These are phyloP conservation scores for Theobroma grandiflorum DNA, from an alignment of 441 rosid genomes.

Conservation along the genomic window DNA sequence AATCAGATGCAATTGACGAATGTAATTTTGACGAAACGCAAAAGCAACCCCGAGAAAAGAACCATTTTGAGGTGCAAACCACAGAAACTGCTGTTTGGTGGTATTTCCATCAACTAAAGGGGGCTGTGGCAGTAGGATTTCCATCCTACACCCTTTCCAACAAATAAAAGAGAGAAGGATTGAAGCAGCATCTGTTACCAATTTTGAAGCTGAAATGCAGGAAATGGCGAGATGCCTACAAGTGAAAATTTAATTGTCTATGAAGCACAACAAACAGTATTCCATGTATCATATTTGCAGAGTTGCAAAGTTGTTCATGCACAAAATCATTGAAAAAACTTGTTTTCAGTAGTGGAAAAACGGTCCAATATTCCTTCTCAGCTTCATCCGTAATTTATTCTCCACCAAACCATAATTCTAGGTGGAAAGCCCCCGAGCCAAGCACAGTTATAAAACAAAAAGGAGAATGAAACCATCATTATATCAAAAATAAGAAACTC, in stretches of 20 bases:
- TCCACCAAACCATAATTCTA: not conserved
- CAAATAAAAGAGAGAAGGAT: not conserved
- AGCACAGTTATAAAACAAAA: not conserved
- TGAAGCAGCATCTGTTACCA: not conserved
- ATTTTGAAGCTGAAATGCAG: constrained; percentile 1
- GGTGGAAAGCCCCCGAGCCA: not conserved
- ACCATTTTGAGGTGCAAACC: not conserved
- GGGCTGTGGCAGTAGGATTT: not conserved
- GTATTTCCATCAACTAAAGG: not conserved
- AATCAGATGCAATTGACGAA: not conserved
- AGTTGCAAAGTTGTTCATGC: not conserved
- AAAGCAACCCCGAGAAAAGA: not conserved
- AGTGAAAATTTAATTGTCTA: not conserved
- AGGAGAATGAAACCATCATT: not conserved
- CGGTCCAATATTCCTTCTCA: not conserved
- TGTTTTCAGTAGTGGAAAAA: not conserved
- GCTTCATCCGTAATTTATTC: not conserved
- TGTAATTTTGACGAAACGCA: not conserved
- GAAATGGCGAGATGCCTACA: not conserved
- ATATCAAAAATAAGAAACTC: not conserved
- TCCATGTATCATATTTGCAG: constrained; percentile 4
- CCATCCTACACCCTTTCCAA: not conserved
- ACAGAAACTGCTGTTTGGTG: not conserved
- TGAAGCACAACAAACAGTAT: not conserved
- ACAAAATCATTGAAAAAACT: not conserved